Evolutionary conservation across 176 grass and related monocot genomes (phyloP).

Genomic region (Cenchrus purpureus): DNA sequence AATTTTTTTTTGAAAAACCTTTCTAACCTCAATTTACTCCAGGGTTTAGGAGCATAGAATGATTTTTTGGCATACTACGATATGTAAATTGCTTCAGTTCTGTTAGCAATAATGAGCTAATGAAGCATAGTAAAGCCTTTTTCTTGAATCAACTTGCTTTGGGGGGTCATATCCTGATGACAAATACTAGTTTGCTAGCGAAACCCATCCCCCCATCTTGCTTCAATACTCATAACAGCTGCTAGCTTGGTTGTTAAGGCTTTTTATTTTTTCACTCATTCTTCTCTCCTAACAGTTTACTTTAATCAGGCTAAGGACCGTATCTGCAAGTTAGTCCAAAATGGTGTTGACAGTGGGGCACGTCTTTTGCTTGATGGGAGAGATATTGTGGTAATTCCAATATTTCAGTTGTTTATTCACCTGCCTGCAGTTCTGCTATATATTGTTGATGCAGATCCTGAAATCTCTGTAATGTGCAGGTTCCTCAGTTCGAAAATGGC

Average conservation of each 20-base stretch:
- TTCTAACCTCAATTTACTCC: not conserved
- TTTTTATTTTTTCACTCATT: conserved; percentile 2
- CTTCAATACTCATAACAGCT: not conserved
- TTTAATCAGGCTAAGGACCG: conserved; percentile 81
- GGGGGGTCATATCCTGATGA: not conserved
- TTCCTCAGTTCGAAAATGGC: conserved; percentile 71
- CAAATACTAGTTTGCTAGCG: not conserved
- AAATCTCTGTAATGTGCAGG: conserved; percentile 51
- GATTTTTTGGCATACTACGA: not conserved
- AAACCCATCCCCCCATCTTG: not conserved
- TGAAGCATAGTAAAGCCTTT: not conserved
- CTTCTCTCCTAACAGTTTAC: conserved; percentile 27
- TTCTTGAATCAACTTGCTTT: not conserved
- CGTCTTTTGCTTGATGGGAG: conserved; percentile 88
- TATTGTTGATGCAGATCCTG: conserved; percentile 1
- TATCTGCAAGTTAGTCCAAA: conserved; percentile 96
- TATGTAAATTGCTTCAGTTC: not conserved
- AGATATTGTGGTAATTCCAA: conserved; percentile 67
- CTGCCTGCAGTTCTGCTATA: not conserved
- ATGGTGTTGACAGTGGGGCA: conserved; percentile 69
- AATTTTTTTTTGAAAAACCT: not conserved
- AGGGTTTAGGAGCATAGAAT: not conserved
- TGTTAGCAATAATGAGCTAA: conserved; percentile 8
- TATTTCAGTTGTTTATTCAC: conserved; percentile 11
- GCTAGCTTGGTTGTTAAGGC: conserved; percentile 9